Evolutionary conservation across 1,284 basidiomycete species (phyloP).

Genomic region (Coniophora puteana): DNA sequence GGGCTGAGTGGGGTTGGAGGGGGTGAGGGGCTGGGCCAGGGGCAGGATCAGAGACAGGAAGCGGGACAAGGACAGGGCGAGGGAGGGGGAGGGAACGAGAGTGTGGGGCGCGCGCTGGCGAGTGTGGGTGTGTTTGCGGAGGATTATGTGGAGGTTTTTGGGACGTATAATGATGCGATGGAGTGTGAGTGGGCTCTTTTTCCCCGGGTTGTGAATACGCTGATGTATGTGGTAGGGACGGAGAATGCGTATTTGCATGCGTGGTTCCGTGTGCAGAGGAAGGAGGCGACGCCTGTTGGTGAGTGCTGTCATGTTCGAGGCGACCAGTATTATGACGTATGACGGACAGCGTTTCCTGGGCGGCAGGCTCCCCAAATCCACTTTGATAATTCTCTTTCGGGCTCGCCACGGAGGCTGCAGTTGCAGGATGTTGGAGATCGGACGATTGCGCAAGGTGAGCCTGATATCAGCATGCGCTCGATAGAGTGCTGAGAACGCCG

Average conservation of each 20-base stretch:
- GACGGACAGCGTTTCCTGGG: conserved; percentile 49
- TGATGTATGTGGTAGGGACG: conserved; percentile 56
- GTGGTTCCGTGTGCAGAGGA: conserved; percentile 66
- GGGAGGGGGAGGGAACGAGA: too few relatives aligned
- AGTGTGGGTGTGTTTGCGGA: conserved; percentile 77
- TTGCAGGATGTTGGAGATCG: conserved; percentile 76
- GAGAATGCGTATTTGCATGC: conserved; percentile 83
- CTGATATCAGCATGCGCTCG: conserved; percentile 4
- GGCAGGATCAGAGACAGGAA: too few relatives aligned
- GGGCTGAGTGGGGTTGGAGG: conserved; percentile 69
- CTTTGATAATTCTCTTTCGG: conserved; percentile 53
- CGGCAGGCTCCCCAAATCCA: conserved; percentile 45
- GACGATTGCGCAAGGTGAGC: conserved; percentile 58
- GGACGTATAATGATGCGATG: conserved; percentile 85
- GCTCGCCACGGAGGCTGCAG: conserved; percentile 74
- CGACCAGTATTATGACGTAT: neutral
- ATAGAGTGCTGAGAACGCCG: conserved; percentile 1
- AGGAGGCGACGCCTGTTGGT: conserved; percentile 38
- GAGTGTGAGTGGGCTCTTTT: conserved; percentile 64
- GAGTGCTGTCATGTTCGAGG: conserved; percentile 10
- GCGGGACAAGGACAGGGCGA: too few relatives aligned
- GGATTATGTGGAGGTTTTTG: conserved; percentile 81
- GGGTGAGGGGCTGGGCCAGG: too few relatives aligned
- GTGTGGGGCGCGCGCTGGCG: conserved; percentile 68
- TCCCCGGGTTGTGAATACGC: conserved; percentile 7